A percentile compares a stretch with the other conserved stretches of the same genome.
These are phyloP conservation scores for Gastrolobium bilobum DNA, from an alignment of 306 rosid species.

Conservation along the genomic window DNA sequence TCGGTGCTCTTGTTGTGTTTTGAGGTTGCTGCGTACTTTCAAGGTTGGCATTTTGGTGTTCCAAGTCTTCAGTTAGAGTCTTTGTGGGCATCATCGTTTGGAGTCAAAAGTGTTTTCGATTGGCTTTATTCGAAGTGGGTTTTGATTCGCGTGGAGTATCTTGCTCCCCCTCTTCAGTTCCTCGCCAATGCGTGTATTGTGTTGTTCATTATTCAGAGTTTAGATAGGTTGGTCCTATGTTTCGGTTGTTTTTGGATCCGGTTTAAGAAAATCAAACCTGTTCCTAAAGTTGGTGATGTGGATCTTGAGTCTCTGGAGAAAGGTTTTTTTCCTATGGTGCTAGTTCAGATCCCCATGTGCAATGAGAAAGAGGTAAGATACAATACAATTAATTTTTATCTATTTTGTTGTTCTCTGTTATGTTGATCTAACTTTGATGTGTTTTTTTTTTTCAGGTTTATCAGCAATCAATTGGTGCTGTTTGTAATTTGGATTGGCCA, in stretches of 20 bases:
- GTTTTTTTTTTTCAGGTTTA: constrained; percentile 67
- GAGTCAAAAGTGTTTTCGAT: constrained; percentile 65
- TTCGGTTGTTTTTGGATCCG: constrained; percentile 93
- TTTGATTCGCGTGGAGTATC: constrained; percentile 73
- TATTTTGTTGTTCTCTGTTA: neutral
- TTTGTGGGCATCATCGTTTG: constrained; percentile 59
- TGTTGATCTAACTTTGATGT: constrained; percentile 21
- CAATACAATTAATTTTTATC: neutral
- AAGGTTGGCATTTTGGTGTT: constrained; percentile 84
- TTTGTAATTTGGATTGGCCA: constrained; percentile 93
- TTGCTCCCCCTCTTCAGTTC: constrained; percentile 88
- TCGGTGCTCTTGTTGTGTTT: constrained; percentile 69
- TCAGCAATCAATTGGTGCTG: constrained; percentile 88
- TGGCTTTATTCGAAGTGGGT: constrained; percentile 85
- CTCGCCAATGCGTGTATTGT: constrained; percentile 78
- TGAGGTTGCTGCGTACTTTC: constrained; percentile 75
- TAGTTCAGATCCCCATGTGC: constrained; percentile 98
- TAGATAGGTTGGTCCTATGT: constrained; percentile 83
- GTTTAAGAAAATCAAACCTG: constrained; percentile 77
- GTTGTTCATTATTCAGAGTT: constrained; percentile 80
- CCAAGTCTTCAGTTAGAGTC: constrained; percentile 56
- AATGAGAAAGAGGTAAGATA: constrained; percentile 79
- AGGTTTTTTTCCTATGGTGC: constrained; percentile 83
- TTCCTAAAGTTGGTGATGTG: constrained; percentile 53
- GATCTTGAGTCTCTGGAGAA: constrained; percentile 83